phyloP scores from a whole-genome alignment of 257 asterid species.

The Ocimum tenuiflorum region DNA sequence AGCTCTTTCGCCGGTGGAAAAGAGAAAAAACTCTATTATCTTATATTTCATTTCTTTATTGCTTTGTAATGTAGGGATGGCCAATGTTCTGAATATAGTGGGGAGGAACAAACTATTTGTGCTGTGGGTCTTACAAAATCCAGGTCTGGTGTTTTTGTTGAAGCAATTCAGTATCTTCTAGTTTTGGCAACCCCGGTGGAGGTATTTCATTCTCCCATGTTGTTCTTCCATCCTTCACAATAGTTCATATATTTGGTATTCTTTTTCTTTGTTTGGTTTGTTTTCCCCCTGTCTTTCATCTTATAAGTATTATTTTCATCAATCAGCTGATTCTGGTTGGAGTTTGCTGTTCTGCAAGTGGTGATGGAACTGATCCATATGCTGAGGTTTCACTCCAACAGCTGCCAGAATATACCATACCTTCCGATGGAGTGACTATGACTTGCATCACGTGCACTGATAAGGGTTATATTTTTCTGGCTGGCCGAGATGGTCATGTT shows the following conservation, averaged over 20 bases:
- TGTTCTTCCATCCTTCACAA: slow-evolving; percentile 5
- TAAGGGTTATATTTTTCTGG: slow-evolving; percentile 76
- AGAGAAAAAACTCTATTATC: neutral
- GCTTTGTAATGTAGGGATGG: slow-evolving; percentile 63
- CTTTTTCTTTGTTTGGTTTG: neutral
- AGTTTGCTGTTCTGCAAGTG: slow-evolving; percentile 88
- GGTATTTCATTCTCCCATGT: slow-evolving; percentile 34
- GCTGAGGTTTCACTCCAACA: slow-evolving; percentile 85
- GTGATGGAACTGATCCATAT: slow-evolving; percentile 82
- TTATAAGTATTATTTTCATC: slow-evolving; percentile 25
- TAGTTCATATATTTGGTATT: neutral
- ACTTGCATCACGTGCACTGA: slow-evolving; percentile 85
- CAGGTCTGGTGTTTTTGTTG: slow-evolving; percentile 80
- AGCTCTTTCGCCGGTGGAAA: neutral
- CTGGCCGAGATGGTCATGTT: slow-evolving; percentile 96
- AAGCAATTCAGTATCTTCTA: slow-evolving; percentile 85
- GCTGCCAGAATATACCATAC: slow-evolving; percentile 79
- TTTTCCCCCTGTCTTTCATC: neutral
- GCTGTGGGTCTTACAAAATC: slow-evolving; percentile 87
- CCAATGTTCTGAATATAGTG: slow-evolving; percentile 81
- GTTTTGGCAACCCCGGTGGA: slow-evolving; percentile 95
- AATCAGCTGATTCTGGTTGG: slow-evolving; percentile 85
- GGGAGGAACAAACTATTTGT: slow-evolving; percentile 92
- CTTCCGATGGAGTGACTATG: slow-evolving; percentile 97
- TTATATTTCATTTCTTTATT: slow-evolving; percentile 7